Percentiles rank a stretch among this genome's conserved stretches.
These are phyloP conservation scores for Solanum ahanhuiri DNA, from an alignment of 257 asterid genomes.

Conservation along the genomic window DNA sequence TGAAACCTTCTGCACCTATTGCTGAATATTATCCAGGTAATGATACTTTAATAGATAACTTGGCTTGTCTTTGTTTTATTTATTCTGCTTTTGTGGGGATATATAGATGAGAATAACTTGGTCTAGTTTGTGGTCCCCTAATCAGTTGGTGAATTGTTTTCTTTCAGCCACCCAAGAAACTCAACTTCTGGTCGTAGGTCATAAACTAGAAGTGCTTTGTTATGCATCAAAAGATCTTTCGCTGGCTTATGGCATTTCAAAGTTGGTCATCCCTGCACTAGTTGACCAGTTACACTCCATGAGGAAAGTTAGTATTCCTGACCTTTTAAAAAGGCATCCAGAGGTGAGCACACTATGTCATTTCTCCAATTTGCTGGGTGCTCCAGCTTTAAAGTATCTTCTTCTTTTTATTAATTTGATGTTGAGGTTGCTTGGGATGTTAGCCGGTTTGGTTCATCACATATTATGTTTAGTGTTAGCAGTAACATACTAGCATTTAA, in stretches of 20 bases:
- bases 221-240: slow-evolving; percentile 61
- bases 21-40: slow-evolving; percentile 89
- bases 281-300: slow-evolving; percentile 61
- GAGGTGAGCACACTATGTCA: slow-evolving; percentile 32
- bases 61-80: not conserved
- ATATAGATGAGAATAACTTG: not conserved
- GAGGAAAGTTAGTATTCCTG: slow-evolving; percentile 48
- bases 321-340: slow-evolving; percentile 47
- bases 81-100: not conserved
- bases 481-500: not conserved
- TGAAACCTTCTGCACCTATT: slow-evolving; percentile 54
- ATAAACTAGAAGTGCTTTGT: slow-evolving; percentile 66
- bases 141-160: slow-evolving; percentile 7
- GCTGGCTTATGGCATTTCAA: slow-evolving; percentile 42
- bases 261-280: slow-evolving; percentile 76
- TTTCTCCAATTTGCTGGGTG: not conserved
- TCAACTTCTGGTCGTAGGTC: slow-evolving; percentile 54
- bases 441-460: not conserved
- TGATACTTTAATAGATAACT: slow-evolving; percentile 1
- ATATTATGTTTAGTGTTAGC: not conserved
- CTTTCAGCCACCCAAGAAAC: slow-evolving; percentile 62
- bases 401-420: not conserved
- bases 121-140: not conserved
- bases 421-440: not conserved
- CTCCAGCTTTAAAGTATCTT: not conserved